These are phyloP conservation scores for Kwoniella shandongensis DNA, from an alignment of 768 basidiomycete species.

Conservation along the genomic window DNA sequence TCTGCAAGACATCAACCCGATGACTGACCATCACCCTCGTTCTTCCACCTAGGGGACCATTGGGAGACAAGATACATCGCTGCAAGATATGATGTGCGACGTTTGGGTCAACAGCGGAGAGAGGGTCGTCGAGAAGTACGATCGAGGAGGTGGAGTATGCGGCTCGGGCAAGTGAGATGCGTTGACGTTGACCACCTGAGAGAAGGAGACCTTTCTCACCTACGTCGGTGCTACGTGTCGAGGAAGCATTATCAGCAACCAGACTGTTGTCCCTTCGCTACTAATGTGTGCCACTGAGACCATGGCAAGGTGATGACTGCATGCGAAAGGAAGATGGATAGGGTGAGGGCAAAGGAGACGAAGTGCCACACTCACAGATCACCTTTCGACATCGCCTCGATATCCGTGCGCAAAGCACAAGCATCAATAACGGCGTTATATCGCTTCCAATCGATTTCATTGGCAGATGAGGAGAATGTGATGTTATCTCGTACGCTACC, in stretches of 20 bases:
- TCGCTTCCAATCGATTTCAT: constrained; percentile 26
- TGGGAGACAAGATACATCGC: constrained; percentile 60
- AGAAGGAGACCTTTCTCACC: constrained; percentile 68
- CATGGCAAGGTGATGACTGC: too few relatives aligned
- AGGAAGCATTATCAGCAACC: neutral
- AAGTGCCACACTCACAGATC: constrained; percentile 20
- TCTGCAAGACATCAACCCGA: constrained; percentile 46
- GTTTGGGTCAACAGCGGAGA: constrained; percentile 76
- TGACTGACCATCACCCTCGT: constrained; percentile 63
- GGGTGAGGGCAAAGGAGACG: too few relatives aligned
- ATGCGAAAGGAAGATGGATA: too few relatives aligned
- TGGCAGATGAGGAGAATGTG: constrained; percentile 33
- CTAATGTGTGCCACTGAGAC: too few relatives aligned
- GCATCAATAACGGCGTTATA: constrained; percentile 40
- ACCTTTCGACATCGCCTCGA: constrained; percentile 38
- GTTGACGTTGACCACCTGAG: constrained; percentile 50
- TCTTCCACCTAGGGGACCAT: constrained; percentile 57
- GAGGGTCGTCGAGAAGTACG: constrained; percentile 52
- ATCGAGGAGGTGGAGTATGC: constrained; percentile 39
- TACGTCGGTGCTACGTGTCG: constrained; percentile 61
- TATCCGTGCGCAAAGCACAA: constrained; percentile 40
- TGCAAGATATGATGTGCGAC: constrained; percentile 69
- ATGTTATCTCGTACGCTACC: constrained; percentile 51
- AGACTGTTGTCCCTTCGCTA: neutral
- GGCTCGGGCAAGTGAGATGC: constrained; percentile 45